These are phyloP conservation scores for Sclerospora graminicola DNA, from an alignment of 352 stramenopile genomes.

Conservation along the genomic window DNA sequence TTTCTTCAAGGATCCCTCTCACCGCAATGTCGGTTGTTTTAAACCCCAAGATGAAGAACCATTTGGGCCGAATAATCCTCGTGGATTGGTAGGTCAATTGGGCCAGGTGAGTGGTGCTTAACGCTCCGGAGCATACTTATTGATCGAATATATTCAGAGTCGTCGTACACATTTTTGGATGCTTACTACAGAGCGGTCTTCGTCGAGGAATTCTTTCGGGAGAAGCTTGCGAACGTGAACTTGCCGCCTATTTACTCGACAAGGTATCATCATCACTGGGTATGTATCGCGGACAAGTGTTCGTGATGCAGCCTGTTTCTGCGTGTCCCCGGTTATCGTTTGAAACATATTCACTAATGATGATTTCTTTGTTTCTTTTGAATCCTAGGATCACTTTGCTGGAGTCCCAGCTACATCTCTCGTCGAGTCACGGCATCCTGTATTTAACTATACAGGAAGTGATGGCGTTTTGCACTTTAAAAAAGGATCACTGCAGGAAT, in stretches of 20 bases:
- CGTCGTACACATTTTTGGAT: too few species aligned
- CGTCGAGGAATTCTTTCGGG: slow-evolving; percentile 91
- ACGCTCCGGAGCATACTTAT: too few species aligned
- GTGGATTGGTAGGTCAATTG: slow-evolving; percentile 81
- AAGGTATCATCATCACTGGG: slow-evolving; percentile 27
- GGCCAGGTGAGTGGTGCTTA: slow-evolving; percentile 30
- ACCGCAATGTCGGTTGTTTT: slow-evolving; percentile 93
- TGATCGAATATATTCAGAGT: too few species aligned
- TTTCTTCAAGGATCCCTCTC: slow-evolving; percentile 92
- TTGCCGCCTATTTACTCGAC: slow-evolving; percentile 96
- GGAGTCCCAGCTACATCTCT: slow-evolving; percentile 73
- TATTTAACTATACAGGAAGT: slow-evolving; percentile 63
- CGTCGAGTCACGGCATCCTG: slow-evolving; percentile 59
- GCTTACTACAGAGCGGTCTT: slow-evolving; percentile 49
- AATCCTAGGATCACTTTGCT: slow-evolving; percentile 70
- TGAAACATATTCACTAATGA: slow-evolving; percentile 1
- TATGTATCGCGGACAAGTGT: slow-evolving; percentile 1
- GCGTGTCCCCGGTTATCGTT: neutral
- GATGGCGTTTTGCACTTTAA: slow-evolving; percentile 71
- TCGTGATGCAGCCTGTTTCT: neutral
- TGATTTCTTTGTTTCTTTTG: slow-evolving; percentile 17
- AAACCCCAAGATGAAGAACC: slow-evolving; percentile 98
- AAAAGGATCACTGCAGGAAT: slow-evolving; percentile 96
- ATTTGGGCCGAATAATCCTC: slow-evolving; percentile 96
- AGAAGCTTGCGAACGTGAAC: slow-evolving; percentile 94